Evolutionary conservation across 2,329 filamentous ascomycete species (phyloP), one percentile per base, ranked within the genome.

Genomic region (Sporothrix mexicana): DNA sequence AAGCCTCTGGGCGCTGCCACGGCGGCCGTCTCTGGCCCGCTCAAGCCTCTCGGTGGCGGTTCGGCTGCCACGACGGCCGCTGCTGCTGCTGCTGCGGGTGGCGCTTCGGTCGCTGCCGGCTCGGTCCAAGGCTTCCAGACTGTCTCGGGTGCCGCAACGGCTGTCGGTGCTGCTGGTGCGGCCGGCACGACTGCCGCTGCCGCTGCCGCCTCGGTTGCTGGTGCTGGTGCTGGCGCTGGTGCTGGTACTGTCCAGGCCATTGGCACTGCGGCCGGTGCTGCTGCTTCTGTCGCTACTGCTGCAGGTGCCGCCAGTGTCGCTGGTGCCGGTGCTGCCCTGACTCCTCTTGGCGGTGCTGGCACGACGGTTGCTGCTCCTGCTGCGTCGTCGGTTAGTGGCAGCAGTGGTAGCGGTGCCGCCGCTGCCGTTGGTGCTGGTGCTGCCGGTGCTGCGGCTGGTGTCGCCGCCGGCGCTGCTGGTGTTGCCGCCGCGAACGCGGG

Each of bases 31-130:
- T 47, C 69, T 13, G 73, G 69, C 13, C 6, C 67, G 15, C 72
- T 75, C 23, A 75, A 74, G 74, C 72, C 73, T 15, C 74, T 74
- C 12, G 72, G 72, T 47, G 71, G 72, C 20, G 72, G 43, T 3
- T 41, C 59, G 9, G 51, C n/a, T 7, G 51, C 53, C 25, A 36
- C 66, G 23, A 55, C 36, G 12, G 55, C 55, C 12, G 72, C 61
- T n/a, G 68, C 36, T 17, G 69, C 47, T 23, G 69, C 55, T 13
- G 25, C 25, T 20, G 57, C 10, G 1, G 55, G 30, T 43, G 59
- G 2, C 36, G 36, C 20, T 20, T 51, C 25, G 53, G 66, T 30
- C 15, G 69, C 23, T 43, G 45, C 69, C 4, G 72, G 23, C n/a
- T 47, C 8, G 8, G 47, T 23, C 30, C 41, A 45, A 36, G 45